Percentiles rank a stretch among this genome's conserved stretches.
Evolutionary conservation across 208 protist species (phyloP).

Genomic region (Trichomonas tenax): DNA sequence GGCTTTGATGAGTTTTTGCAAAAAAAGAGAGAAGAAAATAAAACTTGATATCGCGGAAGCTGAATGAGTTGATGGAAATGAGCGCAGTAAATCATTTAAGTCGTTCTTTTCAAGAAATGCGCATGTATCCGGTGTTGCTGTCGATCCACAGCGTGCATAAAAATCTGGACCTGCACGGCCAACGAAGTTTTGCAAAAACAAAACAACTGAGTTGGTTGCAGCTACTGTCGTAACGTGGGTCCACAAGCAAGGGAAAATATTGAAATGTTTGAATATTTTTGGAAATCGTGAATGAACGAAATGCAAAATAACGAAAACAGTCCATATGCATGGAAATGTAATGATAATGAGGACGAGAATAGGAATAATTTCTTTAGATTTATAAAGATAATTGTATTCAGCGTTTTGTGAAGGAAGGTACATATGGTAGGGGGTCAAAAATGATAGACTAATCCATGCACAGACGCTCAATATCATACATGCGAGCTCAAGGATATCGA

Average conservation of each 20-base stretch:
- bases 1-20: neutral
- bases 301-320: neutral
- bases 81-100: neutral
- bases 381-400: neutral
- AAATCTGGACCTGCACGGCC: neutral
- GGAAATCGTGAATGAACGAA: neutral
- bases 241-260: neutral
- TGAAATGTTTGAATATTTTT: neutral
- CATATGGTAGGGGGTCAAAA: neutral
- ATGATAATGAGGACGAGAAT: neutral
- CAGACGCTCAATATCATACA: neutral
- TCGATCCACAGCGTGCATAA: neutral
- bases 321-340: neutral
- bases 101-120: neutral
- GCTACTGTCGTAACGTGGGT: neutral
- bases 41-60: neutral
- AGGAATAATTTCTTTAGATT: neutral
- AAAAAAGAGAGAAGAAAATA: neutral
- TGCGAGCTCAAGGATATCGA: neutral
- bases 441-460: neutral
- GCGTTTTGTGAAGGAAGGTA: neutral
- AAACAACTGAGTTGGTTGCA: neutral
- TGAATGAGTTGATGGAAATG: neutral
- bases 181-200: neutral
- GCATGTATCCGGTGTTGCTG: neutral